Evolutionary conservation across 148 eudicot species (phyloP).

Genomic region (Rhododendron molle): DNA sequence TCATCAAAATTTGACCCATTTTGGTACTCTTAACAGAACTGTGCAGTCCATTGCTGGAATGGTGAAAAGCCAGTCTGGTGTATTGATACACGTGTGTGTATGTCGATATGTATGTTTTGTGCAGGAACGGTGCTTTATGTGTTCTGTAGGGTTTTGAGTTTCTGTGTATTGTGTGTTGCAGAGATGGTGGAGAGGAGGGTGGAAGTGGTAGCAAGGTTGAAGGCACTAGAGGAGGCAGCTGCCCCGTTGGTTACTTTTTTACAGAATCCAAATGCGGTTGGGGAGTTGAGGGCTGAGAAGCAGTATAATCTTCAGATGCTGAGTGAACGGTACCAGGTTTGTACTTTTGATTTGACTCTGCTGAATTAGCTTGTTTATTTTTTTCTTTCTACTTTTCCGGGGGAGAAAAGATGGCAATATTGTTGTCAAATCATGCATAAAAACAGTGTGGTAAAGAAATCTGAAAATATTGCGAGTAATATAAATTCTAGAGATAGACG

Average conservation of each 20-base stretch:
- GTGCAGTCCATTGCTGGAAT: background rate
- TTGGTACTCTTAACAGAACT: background rate
- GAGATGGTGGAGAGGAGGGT: conserved; percentile 95
- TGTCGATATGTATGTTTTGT: background rate
- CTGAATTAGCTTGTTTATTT: background rate
- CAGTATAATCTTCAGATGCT: conserved; percentile 95
- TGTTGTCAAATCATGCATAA: background rate
- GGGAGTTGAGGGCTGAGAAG: conserved; percentile 84
- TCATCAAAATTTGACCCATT: background rate
- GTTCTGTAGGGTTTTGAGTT: background rate
- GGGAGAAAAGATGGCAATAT: background rate
- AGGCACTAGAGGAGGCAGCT: conserved; percentile 78
- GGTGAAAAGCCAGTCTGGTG: background rate
- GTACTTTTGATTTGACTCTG: background rate
- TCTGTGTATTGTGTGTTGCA: conserved; percentile 16
- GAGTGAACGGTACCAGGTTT: conserved; percentile 71
- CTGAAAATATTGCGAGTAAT: background rate
- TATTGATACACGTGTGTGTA: background rate
- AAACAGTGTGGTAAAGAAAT: background rate
- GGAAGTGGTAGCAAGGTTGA: conserved; percentile 86
- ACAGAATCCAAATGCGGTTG: conserved; percentile 79
- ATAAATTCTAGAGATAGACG: background rate
- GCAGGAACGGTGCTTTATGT: background rate
- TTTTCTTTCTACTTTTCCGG: background rate
- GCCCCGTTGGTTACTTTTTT: conserved; percentile 76